Evolutionary conservation across 75 land plant genomes (phyloP), one percentile per base, ranked within the genome.

Genomic region (Picea glauca): DNA sequence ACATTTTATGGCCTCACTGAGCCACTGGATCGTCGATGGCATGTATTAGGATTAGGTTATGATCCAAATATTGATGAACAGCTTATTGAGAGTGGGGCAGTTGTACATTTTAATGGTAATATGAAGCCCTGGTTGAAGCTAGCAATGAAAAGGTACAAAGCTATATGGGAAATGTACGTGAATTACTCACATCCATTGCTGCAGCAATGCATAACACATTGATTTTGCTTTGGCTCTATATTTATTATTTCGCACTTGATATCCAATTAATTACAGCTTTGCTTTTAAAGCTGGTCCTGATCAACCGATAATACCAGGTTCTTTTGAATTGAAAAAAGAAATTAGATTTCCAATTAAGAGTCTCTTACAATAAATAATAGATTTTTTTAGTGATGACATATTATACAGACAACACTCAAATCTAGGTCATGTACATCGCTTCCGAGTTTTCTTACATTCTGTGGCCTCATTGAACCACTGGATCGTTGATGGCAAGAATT

Each of bases 91-190:
- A 91, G 82, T 81, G 95, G 89, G 46, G 91, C 97, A 13, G 98
- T 90, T 17, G 58, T 93, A 60, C 99, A 94, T 77, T 94, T 75
- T 79, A 96, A 96, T 87, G 99, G 98, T 12, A 94, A 94, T 78
- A 86, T 91, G 87, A 96, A 96, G 81, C 99, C 99, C 12, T 96
- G 99, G 99, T 76, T 96, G 75, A 96, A 96, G 90, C 87, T 94
- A 77, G 99, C 95, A n/a, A 94, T 92, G 84, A 96, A 91, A 62
- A 89, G 92, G 75, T 94, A 94, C 81, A 96, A 91, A 75, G 90
- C 91, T 1, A 60, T 92, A 18, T 96, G 99, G 99, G 99, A 96
- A 30, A 90, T 85, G 79, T 96, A 96, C 84, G 93, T 96, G 11
- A 88, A 96, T 77, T 94, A 92, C 61, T 76, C 81, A 33, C 94